Percentiles rank a stretch among this genome's conserved stretches.
Evolutionary conservation across 495 filamentous ascomycete species (phyloP).

Genomic region (Talaromyces liani): DNA sequence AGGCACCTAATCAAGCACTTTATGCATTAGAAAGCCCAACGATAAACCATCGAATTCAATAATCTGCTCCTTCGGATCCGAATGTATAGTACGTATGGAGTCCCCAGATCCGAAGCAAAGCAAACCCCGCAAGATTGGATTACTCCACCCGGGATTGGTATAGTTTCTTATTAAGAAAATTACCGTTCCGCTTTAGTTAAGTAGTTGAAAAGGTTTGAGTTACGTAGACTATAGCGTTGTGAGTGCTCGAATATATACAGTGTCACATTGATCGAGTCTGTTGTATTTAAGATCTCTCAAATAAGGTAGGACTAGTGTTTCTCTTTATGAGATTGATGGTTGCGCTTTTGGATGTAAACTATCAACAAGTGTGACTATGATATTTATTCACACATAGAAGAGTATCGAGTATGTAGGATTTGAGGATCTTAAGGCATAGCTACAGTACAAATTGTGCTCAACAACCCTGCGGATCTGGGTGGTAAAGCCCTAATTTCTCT

Average conservation of each 20-base stretch:
- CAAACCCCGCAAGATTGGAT: neutral
- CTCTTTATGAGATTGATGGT: neutral
- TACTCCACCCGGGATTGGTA: no score
- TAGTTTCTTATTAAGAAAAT: neutral
- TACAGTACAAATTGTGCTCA: neutral
- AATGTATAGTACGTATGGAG: no score
- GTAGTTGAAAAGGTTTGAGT: neutral
- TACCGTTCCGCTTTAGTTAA: neutral
- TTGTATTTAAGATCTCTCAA: neutral
- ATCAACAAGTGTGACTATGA: neutral
- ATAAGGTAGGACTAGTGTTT: neutral
- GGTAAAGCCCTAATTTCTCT: neutral
- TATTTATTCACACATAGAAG: neutral
- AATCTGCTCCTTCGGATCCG: no score
- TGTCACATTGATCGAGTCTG: neutral
- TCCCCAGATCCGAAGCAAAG: neutral
- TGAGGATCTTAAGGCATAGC: neutral
- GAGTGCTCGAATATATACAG: neutral
- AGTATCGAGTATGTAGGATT: neutral
- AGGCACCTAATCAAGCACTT: no score
- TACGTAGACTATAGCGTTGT: neutral
- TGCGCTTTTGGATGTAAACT: neutral
- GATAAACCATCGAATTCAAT: no score
- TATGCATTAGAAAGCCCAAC: no score
- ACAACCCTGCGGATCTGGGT: neutral